Evolutionary conservation across 371 early-diverging fungal species (phyloP), one percentile per base, ranked within the genome.

Genomic region (Apophysomyces ossiformis): DNA sequence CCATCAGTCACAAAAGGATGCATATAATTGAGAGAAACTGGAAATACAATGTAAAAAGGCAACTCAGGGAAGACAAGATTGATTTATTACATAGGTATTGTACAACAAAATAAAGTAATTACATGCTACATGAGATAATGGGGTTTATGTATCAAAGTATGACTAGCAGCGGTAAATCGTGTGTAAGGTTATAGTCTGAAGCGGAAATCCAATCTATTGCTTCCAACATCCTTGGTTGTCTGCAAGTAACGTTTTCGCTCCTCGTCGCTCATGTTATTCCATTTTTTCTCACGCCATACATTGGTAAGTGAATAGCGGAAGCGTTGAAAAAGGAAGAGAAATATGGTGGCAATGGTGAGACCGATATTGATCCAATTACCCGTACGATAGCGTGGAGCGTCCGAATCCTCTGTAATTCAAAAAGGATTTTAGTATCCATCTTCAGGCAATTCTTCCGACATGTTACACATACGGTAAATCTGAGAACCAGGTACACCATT

Each of bases 311-410:
- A 41, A 63, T 81, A 78, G 7, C 79, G 68, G 21, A 66, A 65
- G 4, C 70, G 69, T 46, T 61, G 71, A 32, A 60, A 26, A 8
- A 76, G 50, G 41, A 72, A 75, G 32, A 76, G 63, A 1, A 71
- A 26, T 5, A 37, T 64, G 16, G 69, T n/a, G 0, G 64, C 39
- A 2, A 61, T 37, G 13, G 37, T 21, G 26, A 84, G 43, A n/a
- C 61, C 69, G 57, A 82, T 63, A 26, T 70, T 66, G 61, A 85
- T 76, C 72, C 71, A 71, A 43, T 82, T 79, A 35, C 81, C 81
- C 32, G 61, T 72, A 32, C 60, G 47, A 43, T 77, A 79, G 37
- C 74, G 70, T 15, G 80, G 82, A 0, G 83, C 75, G 57, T 83
- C 85, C 39, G 65, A 45, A 5, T 66, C 62, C 65, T 71, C 65